Conservation (phyloP, 306 rosid genomes). For the Castanea crenata region DNA sequence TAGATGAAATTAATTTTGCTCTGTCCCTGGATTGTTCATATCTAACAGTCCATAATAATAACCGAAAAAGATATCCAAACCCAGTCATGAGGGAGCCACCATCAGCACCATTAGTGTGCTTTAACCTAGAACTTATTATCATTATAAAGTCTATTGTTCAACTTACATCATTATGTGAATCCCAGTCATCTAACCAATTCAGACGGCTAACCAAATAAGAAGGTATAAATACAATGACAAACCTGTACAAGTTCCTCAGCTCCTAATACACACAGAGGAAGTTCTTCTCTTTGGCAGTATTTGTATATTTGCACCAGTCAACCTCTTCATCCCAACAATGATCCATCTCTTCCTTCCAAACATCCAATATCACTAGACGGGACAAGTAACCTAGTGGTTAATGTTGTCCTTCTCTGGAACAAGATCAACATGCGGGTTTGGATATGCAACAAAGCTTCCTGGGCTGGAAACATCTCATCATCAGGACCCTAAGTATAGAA, state of each 20-base stretch:
- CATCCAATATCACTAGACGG: conserved; percentile 76
- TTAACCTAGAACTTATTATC: conserved; percentile 17
- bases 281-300: conserved; percentile 78
- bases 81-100: neutral
- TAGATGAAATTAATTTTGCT: neutral
- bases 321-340: conserved; percentile 72
- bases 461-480: conserved; percentile 96
- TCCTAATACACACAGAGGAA: conserved; percentile 66
- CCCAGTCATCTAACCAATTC: conserved; percentile 8
- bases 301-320: conserved; percentile 79
- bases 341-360: conserved; percentile 90
- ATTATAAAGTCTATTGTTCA: conserved; percentile 14
- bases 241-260: conserved; percentile 86
- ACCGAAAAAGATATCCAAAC: neutral
- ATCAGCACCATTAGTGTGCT: conserved; percentile 10
- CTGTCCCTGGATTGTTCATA: neutral
- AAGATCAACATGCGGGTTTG: conserved; percentile 85
- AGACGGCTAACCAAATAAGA: conserved; percentile 13
- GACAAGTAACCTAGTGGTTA: conserved; percentile 82
- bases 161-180: conserved; percentile 4
- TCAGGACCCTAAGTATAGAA: conserved; percentile 74
- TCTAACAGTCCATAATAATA: neutral
- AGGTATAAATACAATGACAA: conserved; percentile 38
- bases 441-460: conserved; percentile 96
- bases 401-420: conserved; percentile 68